Base-by-base conservation (phyloP, 2,329 filamentous ascomycete genomes). In the Domatiomyces catenatus region DNA sequence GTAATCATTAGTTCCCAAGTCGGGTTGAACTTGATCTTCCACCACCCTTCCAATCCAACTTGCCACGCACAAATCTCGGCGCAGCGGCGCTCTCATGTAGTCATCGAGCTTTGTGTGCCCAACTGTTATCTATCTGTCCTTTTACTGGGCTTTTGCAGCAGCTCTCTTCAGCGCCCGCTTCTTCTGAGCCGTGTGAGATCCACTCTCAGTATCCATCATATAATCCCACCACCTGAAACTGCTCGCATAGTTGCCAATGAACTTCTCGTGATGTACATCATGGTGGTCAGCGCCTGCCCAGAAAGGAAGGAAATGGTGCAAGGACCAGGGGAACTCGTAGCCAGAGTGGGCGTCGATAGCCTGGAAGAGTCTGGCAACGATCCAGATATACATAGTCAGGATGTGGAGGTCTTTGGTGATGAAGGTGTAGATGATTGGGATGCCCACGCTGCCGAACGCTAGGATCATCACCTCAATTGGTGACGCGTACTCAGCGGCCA, bases 211-310 rank as follows among this genome's bases (percentile, higher is more conserved):
- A 69, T 95, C 89, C 59, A 96, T 76, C 60, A 82, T 67, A 67
- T 84, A 94, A 72, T 98, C 92, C 92, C 92, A 98, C 92, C 92
- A 98, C 68, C 90, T 80, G 80, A 98, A 98, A 75, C 86, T 94
- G 65, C 88, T 94, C 48, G 90, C 75, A 67, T 96, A 98, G 75
- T 98, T 98, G 61, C 92, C 92, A 57, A 98, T 88, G 72, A 98
- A 98, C 66, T 88, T 87, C 75, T 98, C 92, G 72, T 98, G 92
- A 72, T 98, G 92, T 44, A 88, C 74, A 64, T 98, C 92, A 72
- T 98, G 92, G 72, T 96, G 90, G 61, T 94, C 82, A 50, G 92
- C 92, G 55, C 92, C 92, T 50, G 90, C 90, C 92, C 92, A 98
- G 79, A 98, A 89, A 36, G 92, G 92, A 48, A 98, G 73, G 75